Evolutionary conservation across 164 flowering plant species (phyloP), one percentile per base, ranked within the genome.

Genomic region (Vitis labrusca): DNA sequence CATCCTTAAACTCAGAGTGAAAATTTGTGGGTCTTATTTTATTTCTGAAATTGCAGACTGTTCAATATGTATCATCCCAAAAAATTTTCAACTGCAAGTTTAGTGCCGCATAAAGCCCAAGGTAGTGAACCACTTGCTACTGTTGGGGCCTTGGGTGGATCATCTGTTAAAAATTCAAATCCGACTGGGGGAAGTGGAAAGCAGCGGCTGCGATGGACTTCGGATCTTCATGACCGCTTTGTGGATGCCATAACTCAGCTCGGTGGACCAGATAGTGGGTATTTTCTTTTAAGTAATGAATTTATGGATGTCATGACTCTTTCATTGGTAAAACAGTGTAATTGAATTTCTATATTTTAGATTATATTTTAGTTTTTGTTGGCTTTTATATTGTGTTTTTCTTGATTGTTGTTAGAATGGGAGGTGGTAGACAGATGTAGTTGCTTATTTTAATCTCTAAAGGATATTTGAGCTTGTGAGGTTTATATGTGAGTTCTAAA

Each of bases 191-290:
- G 86, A 63, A 75, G 62, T 71, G 87, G 85, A 65, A 88, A 85
- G 77, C 89, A 85, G 61, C 78, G 91, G 12, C 70, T 88, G 72
- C 80, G 92, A 9, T 88, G 92, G 92, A 88, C 88, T 52, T 73
- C 88, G 19, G 89, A 88, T 71, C 87, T 88, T 65, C 92, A 88
- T 76, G 88, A 88, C 27, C 84, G 92, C 37, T 88, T 88, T 78
- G 89, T 86, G 48, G 89, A 88, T 69, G 92, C 92, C 23, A 88
- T 88, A 64, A 73, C 89, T 0, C 92, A 88, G 65, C 92, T 88
- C 5, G 92, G 92, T 63, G 92, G 92, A 83, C 92, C 92, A 74
- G 92, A 88, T 71, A 81, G 89, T 88, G 87, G 84, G 89, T 88
- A 80, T 78, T 71, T 79, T 73, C 66, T 60, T 68, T 77, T 70